A percentile compares a stretch with the other conserved stretches of the same genome.
Conservation (phyloP, 78 protist species). For the Speleostelium caveatum region DNA sequence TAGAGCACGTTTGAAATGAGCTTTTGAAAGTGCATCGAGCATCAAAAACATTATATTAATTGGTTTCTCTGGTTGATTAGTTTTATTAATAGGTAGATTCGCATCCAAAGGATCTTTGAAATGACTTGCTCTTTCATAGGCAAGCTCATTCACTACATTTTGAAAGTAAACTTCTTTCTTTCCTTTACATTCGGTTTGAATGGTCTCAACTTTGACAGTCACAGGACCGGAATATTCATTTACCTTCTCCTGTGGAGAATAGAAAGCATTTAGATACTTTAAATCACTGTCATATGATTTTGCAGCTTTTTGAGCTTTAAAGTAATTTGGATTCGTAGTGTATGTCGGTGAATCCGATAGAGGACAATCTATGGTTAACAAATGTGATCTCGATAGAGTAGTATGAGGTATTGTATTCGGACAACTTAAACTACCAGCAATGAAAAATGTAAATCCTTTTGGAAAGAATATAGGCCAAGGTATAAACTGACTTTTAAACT, state of each 20-base stretch:
- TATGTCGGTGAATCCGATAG: too few relatives aligned
- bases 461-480: conserved; percentile 55
- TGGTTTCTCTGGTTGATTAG: neutral
- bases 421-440: conserved; percentile 37
- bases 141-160: neutral
- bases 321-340: too few relatives aligned
- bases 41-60: conserved; percentile 50
- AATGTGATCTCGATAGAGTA: too few relatives aligned
- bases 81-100: neutral
- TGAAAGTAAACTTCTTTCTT: conserved; percentile 43
- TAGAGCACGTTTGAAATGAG: conserved; percentile 55
- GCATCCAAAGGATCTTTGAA: neutral
- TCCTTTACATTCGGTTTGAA: too few relatives aligned
- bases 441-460: conserved; percentile 5
- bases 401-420: too few relatives aligned
- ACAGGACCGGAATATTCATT: too few relatives aligned
- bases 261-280: too few relatives aligned
- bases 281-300: too few relatives aligned
- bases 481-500: conserved; percentile 3
- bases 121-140: conserved; percentile 15
- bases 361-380: too few relatives aligned
- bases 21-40: conserved; percentile 65
- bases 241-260: too few relatives aligned
- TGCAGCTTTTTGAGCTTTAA: too few relatives aligned
- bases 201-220: too few relatives aligned